A percentile compares a stretch with the other conserved stretches of the same genome.
Evolutionary conservation across 2,329 filamentous ascomycete species (phyloP).

Genomic region (Aspergillus texensis): DNA sequence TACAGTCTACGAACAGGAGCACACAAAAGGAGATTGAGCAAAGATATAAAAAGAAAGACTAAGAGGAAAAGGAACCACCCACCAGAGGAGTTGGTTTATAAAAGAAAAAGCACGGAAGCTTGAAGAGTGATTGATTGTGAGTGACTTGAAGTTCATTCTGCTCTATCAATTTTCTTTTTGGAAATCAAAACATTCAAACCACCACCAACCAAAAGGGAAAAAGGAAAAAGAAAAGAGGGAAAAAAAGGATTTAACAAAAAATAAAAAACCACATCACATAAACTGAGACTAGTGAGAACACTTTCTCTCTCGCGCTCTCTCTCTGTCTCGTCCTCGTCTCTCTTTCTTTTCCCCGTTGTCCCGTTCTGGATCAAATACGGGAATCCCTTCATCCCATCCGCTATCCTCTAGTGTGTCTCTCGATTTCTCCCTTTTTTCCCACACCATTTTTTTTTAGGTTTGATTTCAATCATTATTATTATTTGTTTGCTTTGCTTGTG

Average conservation of each 20-base stretch:
- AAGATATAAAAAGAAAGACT: constrained; percentile 10
- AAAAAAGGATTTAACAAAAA: background rate
- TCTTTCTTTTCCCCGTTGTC: constrained; percentile 18
- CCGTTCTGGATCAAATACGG: constrained; percentile 19
- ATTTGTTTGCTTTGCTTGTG: background rate
- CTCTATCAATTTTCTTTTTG: constrained; percentile 7
- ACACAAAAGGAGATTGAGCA: constrained; percentile 4
- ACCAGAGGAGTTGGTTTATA: constrained; percentile 5
- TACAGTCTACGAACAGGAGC: background rate
- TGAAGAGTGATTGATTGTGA: background rate
- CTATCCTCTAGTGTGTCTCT: constrained; percentile 8
- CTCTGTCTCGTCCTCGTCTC: background rate
- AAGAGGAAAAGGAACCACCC: background rate
- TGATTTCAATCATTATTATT: background rate
- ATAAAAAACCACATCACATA: constrained; percentile 8
- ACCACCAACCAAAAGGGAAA: background rate
- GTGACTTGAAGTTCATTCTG: background rate
- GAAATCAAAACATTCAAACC: background rate
- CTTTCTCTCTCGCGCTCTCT: background rate
- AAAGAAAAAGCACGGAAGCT: constrained; percentile 1
- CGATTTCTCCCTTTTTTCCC: constrained; percentile 10
- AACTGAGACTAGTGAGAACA: constrained; percentile 15
- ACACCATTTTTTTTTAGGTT: background rate
- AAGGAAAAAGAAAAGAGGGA: background rate
- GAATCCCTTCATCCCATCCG: constrained; percentile 19